Conservation (phyloP, 495 filamentous ascomycete species). For the Penicillium desertorum region DNA sequence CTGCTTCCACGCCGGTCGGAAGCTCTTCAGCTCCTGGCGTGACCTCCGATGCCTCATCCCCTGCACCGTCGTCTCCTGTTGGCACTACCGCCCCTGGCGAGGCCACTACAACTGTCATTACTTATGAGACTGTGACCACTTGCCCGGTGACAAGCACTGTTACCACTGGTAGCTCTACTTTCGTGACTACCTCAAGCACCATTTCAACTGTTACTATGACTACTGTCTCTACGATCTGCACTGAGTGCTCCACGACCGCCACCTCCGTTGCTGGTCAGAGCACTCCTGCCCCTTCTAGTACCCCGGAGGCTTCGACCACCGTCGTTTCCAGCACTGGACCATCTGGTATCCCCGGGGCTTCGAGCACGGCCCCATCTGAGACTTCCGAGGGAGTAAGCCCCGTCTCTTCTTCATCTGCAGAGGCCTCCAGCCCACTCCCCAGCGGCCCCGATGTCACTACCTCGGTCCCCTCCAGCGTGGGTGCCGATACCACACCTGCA, state of each 20-base stretch:
- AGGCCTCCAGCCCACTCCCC: background rate
- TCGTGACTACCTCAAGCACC: conserved; percentile 35
- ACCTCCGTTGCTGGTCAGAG: conserved; percentile 9
- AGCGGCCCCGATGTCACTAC: conserved; percentile 18
- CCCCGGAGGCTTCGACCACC: conserved; percentile 3
- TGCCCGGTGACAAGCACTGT: conserved; percentile 39
- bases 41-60: background rate
- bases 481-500: conserved; percentile 9
- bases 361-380: conserved; percentile 2
- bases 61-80: conserved; percentile 1
- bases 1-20: conserved; percentile 5
- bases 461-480: conserved; percentile 18
- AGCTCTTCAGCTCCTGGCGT: conserved; percentile 2
- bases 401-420: conserved; percentile 10
- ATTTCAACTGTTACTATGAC: conserved; percentile 38
- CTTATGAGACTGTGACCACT: conserved; percentile 36
- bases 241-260: conserved; percentile 26
- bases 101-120: conserved; percentile 15
- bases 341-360: conserved; percentile 9
- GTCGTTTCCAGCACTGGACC: conserved; percentile 4
- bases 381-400: conserved; percentile 5
- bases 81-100: conserved; percentile 14
- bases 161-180: conserved; percentile 31
- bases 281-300: background rate
- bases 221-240: conserved; percentile 39